Evolutionary conservation across 441 rosid species (phyloP), one percentile per base, ranked within the genome.

Genomic region (Gossypium gossypioides): DNA sequence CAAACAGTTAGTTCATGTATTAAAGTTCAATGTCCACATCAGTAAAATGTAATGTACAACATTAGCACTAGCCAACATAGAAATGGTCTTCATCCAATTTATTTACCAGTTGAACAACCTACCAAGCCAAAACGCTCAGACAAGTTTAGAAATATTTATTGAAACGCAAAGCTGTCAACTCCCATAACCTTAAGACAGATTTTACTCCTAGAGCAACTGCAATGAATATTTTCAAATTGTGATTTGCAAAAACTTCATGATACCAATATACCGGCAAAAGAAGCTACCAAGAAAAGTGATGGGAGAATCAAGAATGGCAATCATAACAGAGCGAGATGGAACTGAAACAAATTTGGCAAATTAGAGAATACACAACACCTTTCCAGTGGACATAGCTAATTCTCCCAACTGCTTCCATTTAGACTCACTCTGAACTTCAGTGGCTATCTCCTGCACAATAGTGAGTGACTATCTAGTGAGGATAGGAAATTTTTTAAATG

Each of bases 361-460:
- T 37, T 51, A 13, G 58, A 64, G 61, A 37, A 18, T 32, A 63
- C 12, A n/a, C 18, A 63, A 48, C 54, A 93, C 99, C 98, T 91
- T 93, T 80, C 99, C 99, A 72, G 85, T 80, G 69, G 99, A 96
- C 97, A 96, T 86, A 61, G 98, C 95, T 76, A 95, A 81, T 81
- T 95, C 95, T 76, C 99, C 99, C 75, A 95, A 83, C 81, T 90
- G 99, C 87, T 92, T 92, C 99, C 99, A 95, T 77, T 92, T 95
- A 22, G 93, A 86, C 82, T 95, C 99, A 4, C 88, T 89, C 72
- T 91, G 96, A 72, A 81, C 97, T 80, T 88, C 96, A 18, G 75
- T 79, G 51, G 98, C 96, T 74, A 95, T 92, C 73, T 86, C 96
- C 99, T 95, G 83, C 64, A 83, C 52, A 66, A 69, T 18, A 73